Base-by-base conservation (phyloP, 768 basidiomycete genomes). In the Termitomyces sp. region DNA sequence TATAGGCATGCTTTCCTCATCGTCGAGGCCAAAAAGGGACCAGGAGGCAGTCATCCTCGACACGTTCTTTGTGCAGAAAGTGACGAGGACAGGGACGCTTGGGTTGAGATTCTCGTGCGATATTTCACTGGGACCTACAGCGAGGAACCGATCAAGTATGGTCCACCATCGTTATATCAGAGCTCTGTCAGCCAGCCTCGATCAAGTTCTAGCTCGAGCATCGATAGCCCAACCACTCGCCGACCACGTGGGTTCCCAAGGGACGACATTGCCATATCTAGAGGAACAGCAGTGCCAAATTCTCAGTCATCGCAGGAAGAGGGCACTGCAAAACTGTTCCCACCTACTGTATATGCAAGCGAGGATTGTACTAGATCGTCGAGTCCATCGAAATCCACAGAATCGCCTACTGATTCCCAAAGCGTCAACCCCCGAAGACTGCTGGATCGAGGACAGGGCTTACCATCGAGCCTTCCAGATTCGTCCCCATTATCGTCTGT, bases 61-160 rank as follows among this genome's bases (percentile, higher is more conserved):
- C 96, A 98, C 69, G 95, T 99, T 43, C 78, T 99, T 4, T 98
- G 97, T 68, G 97, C 97, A 0, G 94, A 97, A 74, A 97, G 93
- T 69, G 97, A 99, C 72, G 75, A 80, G 47, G 95, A 96, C 69
- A 82, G 97, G 48, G 97, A 99, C 70, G 82, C 79, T 58, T 99
- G 97, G 97, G 95, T 99, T 30, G 88, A 93, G 59, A 87, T 93
- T 61, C 86, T 99, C 55, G 93, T 97, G 56, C 83, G 89, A 47
- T 94, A 95, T 71, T 91, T 91, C 60, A 82, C 85, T 8, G 92
- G 92, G 36, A 73, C 76, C n/a, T 92, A 92, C 74, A 88, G 82
- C 72, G 89, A 91, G 47, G 88, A 91, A 49, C 74, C 83, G 8
- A 70, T 80, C 54, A 72, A 77, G 47, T 73, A 76, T 58, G 73